Conservation (phyloP, 75 land plant genomes). For the Gnetum montanum region DNA sequence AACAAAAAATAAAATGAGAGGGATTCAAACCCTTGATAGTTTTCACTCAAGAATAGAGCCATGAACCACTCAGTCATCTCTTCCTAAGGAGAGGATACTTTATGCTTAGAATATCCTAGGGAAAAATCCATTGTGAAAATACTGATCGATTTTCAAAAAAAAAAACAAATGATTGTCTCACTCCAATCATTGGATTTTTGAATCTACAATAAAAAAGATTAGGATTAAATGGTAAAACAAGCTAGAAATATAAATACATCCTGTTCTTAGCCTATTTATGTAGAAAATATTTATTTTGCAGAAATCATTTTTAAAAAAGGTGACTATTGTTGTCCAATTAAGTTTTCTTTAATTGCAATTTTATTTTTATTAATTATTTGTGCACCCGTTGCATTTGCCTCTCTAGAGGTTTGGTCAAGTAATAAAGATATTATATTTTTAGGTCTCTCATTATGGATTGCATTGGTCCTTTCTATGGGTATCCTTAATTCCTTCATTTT, state of each 20-base stretch:
- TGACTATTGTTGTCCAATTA: background rate
- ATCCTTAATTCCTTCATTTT: conserved; percentile 17
- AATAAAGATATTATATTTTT: conserved; percentile 21
- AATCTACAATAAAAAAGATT: too few relatives aligned
- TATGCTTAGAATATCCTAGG: too few relatives aligned
- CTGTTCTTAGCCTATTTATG: too few relatives aligned
- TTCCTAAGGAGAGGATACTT: background rate
- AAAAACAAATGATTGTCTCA: too few relatives aligned
- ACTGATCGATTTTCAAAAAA: too few relatives aligned
- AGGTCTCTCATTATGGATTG: conserved; percentile 19
- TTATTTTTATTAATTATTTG: background rate
- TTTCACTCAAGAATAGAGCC: background rate
- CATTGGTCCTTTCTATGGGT: conserved; percentile 11
- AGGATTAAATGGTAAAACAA: too few relatives aligned
- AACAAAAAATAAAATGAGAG: background rate
- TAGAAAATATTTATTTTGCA: background rate
- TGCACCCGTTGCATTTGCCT: background rate
- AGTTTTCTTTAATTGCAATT: background rate
- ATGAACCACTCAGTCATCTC: conserved; percentile 4
- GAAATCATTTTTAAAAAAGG: background rate
- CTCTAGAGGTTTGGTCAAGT: conserved; percentile 16
- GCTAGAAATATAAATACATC: too few relatives aligned
- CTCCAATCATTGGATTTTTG: too few relatives aligned
- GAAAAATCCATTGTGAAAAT: too few relatives aligned
- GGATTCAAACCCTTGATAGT: background rate